phyloP scores from a whole-genome alignment of 495 filamentous ascomycete genomes.

The Aeminium ludgeri region DNA sequence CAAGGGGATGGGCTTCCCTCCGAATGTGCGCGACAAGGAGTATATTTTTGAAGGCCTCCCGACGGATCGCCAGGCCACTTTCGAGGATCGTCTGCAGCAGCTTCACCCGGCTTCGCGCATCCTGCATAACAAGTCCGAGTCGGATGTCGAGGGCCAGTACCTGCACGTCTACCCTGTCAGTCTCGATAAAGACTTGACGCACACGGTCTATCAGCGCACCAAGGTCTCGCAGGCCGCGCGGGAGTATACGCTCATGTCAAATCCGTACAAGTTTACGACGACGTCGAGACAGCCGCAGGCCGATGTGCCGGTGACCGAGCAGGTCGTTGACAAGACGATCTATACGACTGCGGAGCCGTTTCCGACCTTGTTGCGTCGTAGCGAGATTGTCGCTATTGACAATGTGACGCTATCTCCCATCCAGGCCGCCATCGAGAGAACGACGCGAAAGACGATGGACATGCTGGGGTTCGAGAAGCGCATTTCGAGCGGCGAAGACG shows the following conservation, averaged over 20 bases:
- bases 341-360: conserved; percentile 76
- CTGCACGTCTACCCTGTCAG: conserved; percentile 67
- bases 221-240: conserved; percentile 67
- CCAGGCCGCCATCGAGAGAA: conserved; percentile 81
- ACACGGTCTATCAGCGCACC: conserved; percentile 76
- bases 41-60: conserved; percentile 77
- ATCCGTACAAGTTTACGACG: conserved; percentile 55
- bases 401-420: conserved; percentile 52
- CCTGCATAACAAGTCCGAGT: conserved; percentile 26
- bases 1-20: conserved; percentile 77
- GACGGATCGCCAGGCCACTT: conserved; percentile 57
- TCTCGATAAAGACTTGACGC: conserved; percentile 61
- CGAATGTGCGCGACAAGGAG: conserved; percentile 68
- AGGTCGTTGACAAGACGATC: conserved; percentile 72
- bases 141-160: conserved; percentile 83
- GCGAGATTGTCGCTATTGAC: conserved; percentile 61
- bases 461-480: conserved; percentile 56
- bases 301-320: conserved; percentile 45
- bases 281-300: conserved; percentile 45
- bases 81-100: conserved; percentile 85
- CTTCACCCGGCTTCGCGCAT: conserved; percentile 81
- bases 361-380: conserved; percentile 77
- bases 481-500: conserved; percentile 56
- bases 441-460: conserved; percentile 78
- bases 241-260: conserved; percentile 65